phyloP scores from a whole-genome alignment of 2,329 filamentous ascomycete genomes.

The Colletotrichum tropicicola region DNA sequence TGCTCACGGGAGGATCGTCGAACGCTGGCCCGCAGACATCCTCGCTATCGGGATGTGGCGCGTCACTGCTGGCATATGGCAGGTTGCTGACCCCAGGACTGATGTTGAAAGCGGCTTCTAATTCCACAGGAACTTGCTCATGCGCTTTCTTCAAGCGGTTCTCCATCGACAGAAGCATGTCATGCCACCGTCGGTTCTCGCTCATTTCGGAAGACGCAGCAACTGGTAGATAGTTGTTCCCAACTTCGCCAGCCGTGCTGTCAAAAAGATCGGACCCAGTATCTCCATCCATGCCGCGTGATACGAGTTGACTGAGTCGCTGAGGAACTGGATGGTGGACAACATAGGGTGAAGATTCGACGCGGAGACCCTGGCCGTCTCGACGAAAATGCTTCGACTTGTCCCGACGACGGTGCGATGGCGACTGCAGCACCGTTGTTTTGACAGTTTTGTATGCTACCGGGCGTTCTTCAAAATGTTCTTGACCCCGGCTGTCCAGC shows the following conservation, averaged over 20 bases:
- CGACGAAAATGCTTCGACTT: not conserved
- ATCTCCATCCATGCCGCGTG: not conserved
- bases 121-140: not conserved
- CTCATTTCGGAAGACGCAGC: not conserved
- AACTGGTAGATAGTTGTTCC: not conserved
- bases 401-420: not conserved
- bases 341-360: slow-evolving; percentile 10
- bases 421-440: not conserved
- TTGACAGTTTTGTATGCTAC: not conserved
- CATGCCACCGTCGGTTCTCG: slow-evolving; percentile 15
- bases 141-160: too few relatives aligned
- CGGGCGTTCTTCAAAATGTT: not conserved
- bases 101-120: not conserved
- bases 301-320: slow-evolving; percentile 20
- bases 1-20: not conserved
- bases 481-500: too few relatives aligned
- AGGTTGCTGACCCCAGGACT: slow-evolving; percentile 12
- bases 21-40: not conserved
- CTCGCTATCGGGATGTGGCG: not conserved
- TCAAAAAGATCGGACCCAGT: not conserved
- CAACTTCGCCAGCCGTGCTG: slow-evolving; percentile 16
- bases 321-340: slow-evolving; percentile 27
- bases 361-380: not conserved
- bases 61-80: not conserved
- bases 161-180: not conserved